These are phyloP conservation scores for Neurospora sp. DNA, from an alignment of 2,329 filamentous ascomycete genomes.

Conservation along the genomic window DNA sequence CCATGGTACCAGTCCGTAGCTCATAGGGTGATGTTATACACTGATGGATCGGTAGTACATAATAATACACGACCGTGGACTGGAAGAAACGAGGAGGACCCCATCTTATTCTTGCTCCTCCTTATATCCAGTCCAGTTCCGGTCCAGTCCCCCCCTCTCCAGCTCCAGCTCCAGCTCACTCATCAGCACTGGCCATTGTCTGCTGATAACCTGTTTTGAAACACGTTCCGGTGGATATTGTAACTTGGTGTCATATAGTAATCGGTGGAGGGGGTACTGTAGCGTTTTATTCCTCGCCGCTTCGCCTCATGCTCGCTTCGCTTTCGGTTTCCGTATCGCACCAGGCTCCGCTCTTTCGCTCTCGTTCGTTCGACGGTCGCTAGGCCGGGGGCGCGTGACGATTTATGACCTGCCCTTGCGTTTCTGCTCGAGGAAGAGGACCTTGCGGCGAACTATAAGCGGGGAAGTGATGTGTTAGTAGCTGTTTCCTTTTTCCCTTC, in stretches of 20 bases:
- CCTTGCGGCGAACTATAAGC: constrained; percentile 73
- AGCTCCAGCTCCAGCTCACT: neutral
- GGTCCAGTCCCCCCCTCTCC: neutral
- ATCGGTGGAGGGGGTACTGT: neutral
- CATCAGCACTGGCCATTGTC: neutral
- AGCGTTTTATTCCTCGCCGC: neutral
- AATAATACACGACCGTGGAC: neutral
- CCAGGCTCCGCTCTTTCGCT: neutral
- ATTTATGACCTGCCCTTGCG: constrained; percentile 48
- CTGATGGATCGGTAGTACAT: neutral
- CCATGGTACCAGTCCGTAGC: neutral
- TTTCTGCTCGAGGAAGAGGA: constrained; percentile 90
- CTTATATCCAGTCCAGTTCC: neutral
- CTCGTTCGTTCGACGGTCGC: neutral
- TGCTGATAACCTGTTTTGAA: neutral
- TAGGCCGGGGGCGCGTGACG: constrained; percentile 1
- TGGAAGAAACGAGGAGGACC: neutral
- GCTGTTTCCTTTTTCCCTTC: neutral
- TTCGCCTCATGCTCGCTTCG: neutral
- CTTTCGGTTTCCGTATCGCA: neutral
- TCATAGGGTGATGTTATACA: neutral
- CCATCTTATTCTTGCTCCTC: neutral
- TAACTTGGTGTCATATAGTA: neutral
- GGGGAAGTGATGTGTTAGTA: constrained; percentile 1
- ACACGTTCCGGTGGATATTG: neutral